phyloP scores from a whole-genome alignment of 2,329 filamentous ascomycete genomes.

The Leptodontidium sp. region DNA sequence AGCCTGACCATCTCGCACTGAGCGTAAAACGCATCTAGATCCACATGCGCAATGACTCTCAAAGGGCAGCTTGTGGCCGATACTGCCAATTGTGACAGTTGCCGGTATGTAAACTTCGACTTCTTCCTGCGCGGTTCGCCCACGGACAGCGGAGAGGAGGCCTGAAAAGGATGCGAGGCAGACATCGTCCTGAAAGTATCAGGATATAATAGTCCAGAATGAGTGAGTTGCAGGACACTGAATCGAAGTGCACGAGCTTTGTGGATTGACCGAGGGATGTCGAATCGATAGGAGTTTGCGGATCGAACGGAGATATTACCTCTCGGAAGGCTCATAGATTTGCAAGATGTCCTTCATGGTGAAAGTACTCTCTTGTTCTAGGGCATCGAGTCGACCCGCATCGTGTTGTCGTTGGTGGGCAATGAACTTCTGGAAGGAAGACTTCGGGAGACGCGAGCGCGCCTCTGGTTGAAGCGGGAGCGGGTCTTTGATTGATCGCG shows the following conservation, averaged over 20 bases:
- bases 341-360: neutral
- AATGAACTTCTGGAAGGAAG: neutral
- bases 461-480: neutral
- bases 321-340: neutral
- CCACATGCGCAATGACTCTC: conserved; percentile 88
- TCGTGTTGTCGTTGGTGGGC: neutral
- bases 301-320: neutral
- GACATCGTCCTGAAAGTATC: conserved; percentile 48
- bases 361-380: neutral
- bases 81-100: conserved; percentile 78
- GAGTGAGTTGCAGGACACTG: neutral
- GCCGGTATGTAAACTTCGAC: conserved; percentile 85
- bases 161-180: conserved; percentile 55
- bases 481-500: neutral
- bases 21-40: conserved; percentile 96
- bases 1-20: conserved; percentile 95
- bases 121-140: conserved; percentile 42
- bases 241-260: neutral
- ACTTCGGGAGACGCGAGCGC: conserved; percentile 7
- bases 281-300: neutral
- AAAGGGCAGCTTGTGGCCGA: conserved; percentile 79
- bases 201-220: neutral
- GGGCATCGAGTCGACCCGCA: neutral
- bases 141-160: conserved; percentile 54
- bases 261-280: neutral